Conservation (phyloP, 2,329 filamentous ascomycete species). For the Cladosporium sp. region DNA sequence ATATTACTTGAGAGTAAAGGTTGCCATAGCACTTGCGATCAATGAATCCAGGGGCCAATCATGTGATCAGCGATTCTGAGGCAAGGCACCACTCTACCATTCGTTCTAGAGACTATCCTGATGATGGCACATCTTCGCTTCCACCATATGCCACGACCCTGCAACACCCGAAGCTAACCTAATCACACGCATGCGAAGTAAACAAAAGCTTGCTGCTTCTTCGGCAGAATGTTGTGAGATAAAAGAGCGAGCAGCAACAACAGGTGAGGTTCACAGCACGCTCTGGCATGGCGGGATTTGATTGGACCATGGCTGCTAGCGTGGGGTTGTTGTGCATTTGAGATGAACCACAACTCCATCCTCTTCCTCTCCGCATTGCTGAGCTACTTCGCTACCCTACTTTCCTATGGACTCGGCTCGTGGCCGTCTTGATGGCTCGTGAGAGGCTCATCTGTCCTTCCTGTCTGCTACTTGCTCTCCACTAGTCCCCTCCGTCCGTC, state of each 20-base stretch:
- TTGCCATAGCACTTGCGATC: no score
- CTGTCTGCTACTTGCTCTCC: not conserved
- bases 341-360: not conserved
- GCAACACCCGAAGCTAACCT: not conserved
- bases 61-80: no score
- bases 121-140: no score
- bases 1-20: no score
- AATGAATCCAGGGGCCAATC: no score
- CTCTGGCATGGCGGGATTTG: not conserved
- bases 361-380: not conserved
- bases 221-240: not conserved
- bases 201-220: conserved; percentile 5
- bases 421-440: conserved; percentile 7
- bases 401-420: conserved; percentile 9
- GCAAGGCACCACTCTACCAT: no score
- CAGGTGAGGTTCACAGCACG: conserved; percentile 10
- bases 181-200: not conserved
- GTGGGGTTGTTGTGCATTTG: not conserved
- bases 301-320: conserved; percentile 1
- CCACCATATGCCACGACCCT: not conserved
- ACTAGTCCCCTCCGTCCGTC: not conserved
- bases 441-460: conserved; percentile 6
- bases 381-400: not conserved
- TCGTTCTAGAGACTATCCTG: no score
- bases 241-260: not conserved